phyloP scores from a whole-genome alignment of 345 rosid genomes.

The Citrus australasica region DNA sequence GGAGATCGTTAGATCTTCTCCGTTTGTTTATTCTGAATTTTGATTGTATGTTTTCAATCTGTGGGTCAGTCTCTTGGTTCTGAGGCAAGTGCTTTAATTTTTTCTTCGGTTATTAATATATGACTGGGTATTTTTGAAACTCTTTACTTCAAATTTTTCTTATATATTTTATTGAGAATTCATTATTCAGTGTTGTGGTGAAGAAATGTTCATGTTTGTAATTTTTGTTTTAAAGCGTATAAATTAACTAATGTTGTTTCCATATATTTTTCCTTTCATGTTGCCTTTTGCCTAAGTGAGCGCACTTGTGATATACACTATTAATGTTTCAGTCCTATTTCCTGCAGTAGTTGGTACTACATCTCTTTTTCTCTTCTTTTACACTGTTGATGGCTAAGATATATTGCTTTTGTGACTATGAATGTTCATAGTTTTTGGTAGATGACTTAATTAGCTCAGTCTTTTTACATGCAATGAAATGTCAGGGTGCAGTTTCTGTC shows the following conservation, averaged over 20 bases:
- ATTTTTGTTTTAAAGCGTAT: not conserved
- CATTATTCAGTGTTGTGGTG: not conserved
- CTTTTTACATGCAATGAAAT: too few species aligned
- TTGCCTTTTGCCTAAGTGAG: not conserved
- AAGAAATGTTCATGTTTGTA: not conserved
- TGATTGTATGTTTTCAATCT: not conserved
- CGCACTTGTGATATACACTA: not conserved
- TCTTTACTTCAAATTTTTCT: not conserved
- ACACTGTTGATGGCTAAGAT: not conserved
- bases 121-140: not conserved
- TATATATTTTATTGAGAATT: not conserved
- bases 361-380: not conserved
- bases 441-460: not conserved
- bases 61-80: not conserved
- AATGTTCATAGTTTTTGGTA: not conserved
- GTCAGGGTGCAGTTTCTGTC: not conserved
- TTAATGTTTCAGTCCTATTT: not conserved
- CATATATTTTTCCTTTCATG: too few species aligned
- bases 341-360: not conserved
- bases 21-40: not conserved
- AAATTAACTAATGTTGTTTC: not conserved
- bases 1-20: conserved; percentile 12
- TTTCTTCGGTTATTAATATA: not conserved
- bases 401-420: not conserved
- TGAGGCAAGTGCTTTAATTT: not conserved